Percentiles rank a stretch among this genome's conserved stretches.
These are phyloP conservation scores for Ottelia alismoides DNA, from an alignment of 106 monocot species.

Conservation along the genomic window DNA sequence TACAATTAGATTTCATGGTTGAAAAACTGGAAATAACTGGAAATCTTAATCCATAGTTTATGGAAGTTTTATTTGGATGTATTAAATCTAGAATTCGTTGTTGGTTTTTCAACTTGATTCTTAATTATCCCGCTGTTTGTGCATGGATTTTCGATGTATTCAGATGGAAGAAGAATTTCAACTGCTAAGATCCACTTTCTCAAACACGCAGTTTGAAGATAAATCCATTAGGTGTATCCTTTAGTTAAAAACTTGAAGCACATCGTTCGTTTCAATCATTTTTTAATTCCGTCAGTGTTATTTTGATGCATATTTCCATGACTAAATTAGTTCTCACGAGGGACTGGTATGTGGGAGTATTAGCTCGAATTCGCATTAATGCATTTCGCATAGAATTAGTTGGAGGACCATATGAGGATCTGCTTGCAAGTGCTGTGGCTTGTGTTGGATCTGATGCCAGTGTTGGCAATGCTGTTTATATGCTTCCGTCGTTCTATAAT, in stretches of 20 bases:
- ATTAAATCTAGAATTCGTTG: too few relatives aligned
- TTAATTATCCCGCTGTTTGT: too few relatives aligned
- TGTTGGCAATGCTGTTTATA: slow-evolving; percentile 89
- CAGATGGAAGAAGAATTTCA: slow-evolving; percentile 82
- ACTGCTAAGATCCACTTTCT: slow-evolving; percentile 39
- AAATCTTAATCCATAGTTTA: too few relatives aligned
- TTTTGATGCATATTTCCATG: slow-evolving; percentile 42
- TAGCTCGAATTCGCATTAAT: slow-evolving; percentile 87
- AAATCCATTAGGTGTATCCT: slow-evolving; percentile 69
- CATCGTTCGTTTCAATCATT: too few relatives aligned
- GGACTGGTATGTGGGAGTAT: slow-evolving; percentile 63
- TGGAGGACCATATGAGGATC: slow-evolving; percentile 56
- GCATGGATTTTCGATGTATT: too few relatives aligned
- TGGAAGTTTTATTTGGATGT: too few relatives aligned
- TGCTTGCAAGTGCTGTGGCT: slow-evolving; percentile 45
- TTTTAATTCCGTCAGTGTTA: too few relatives aligned
- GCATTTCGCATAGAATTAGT: slow-evolving; percentile 74
- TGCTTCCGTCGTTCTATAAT: slow-evolving; percentile 94
- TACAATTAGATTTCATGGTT: too few relatives aligned
- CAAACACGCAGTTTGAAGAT: slow-evolving; percentile 41
- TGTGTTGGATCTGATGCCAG: slow-evolving; percentile 44
- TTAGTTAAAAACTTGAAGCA: too few relatives aligned
- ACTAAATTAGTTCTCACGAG: slow-evolving; percentile 67
- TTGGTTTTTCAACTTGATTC: too few relatives aligned
- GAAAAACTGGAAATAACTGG: too few relatives aligned